These are phyloP conservation scores for Lichina pygmaea DNA, from an alignment of 495 filamentous ascomycete genomes.

Conservation along the genomic window DNA sequence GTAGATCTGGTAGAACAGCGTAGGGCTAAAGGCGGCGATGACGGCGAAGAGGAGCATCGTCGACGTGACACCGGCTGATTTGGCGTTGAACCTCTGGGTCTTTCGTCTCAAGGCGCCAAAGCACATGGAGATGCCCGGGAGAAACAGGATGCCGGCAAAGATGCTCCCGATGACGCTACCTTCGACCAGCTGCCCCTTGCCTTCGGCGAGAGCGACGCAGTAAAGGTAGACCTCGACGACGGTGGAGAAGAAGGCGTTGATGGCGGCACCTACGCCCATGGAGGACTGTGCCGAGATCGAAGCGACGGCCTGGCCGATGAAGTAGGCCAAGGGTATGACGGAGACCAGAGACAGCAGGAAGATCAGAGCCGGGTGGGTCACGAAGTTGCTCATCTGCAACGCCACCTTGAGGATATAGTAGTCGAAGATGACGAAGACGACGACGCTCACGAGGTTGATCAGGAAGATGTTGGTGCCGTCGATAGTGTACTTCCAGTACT, in stretches of 20 bases:
- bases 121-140: conserved; percentile 96
- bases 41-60: conserved; percentile 96
- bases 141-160: conserved; percentile 84
- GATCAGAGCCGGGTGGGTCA: conserved; percentile 61
- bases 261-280: conserved; percentile 97
- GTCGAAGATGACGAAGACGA: conserved; percentile 79
- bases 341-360: conserved; percentile 69
- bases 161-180: conserved; percentile 95
- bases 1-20: conserved; percentile 97
- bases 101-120: conserved; percentile 95
- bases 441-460: conserved; percentile 81
- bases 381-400: conserved; percentile 34
- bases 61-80: conserved; percentile 86
- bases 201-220: conserved; percentile 77
- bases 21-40: conserved; percentile 91
- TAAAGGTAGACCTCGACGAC: conserved; percentile 97
- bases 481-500: conserved; percentile 98
- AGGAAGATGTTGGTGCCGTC: conserved; percentile 98
- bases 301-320: conserved; percentile 97
- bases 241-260: conserved; percentile 99
- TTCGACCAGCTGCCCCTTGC: conserved; percentile 81
- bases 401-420: conserved; percentile 46
- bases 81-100: conserved; percentile 95
- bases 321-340: conserved; percentile 94
- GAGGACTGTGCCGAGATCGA: conserved; percentile 96